These are phyloP conservation scores for Alternaria gansuensis DNA, from an alignment of 2,329 filamentous ascomycete species.

Conservation along the genomic window DNA sequence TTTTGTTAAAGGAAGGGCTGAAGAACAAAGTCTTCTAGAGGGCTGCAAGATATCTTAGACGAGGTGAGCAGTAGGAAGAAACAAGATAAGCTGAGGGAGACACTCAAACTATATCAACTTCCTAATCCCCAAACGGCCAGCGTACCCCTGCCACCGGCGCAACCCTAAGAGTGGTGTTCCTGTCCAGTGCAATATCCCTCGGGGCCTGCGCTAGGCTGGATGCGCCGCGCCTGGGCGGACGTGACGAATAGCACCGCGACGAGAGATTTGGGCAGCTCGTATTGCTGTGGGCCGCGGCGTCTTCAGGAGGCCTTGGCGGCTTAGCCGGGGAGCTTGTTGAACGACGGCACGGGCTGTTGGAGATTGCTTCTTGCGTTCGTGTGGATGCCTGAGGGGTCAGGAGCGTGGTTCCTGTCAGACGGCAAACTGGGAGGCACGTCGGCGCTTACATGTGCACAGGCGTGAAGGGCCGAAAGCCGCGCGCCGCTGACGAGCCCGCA, in stretches of 20 bases:
- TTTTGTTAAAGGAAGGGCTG: slow-evolving; percentile 39
- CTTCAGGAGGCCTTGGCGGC: slow-evolving; percentile 23
- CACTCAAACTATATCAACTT: slow-evolving; percentile 38
- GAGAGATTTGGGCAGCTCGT: slow-evolving; percentile 29
- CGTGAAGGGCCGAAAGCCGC: neutral
- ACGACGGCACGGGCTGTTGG: slow-evolving; percentile 21
- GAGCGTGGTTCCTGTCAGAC: slow-evolving; percentile 11
- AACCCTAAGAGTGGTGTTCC: slow-evolving; percentile 20
- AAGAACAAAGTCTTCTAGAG: slow-evolving; percentile 40
- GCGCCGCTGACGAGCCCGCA: neutral
- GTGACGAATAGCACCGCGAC: slow-evolving; percentile 25
- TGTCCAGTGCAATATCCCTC: slow-evolving; percentile 22
- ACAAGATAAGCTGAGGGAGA: slow-evolving; percentile 20
- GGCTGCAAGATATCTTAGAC: slow-evolving; percentile 19
- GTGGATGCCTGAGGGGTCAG: slow-evolving; percentile 20
- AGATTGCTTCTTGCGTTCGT: slow-evolving; percentile 12
- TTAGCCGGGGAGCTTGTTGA: slow-evolving; percentile 20
- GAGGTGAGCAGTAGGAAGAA: slow-evolving; percentile 22
- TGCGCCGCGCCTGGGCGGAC: neutral
- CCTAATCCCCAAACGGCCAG: slow-evolving; percentile 18
- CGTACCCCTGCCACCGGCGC: slow-evolving; percentile 19
- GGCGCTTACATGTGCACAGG: neutral
- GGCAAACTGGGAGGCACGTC: slow-evolving; percentile 1
- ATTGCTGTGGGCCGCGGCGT: slow-evolving; percentile 15
- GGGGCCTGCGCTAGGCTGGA: slow-evolving; percentile 11